Conservation (phyloP, 192 early-diverging fungal genomes). For the Cladochytrium replicatum region DNA sequence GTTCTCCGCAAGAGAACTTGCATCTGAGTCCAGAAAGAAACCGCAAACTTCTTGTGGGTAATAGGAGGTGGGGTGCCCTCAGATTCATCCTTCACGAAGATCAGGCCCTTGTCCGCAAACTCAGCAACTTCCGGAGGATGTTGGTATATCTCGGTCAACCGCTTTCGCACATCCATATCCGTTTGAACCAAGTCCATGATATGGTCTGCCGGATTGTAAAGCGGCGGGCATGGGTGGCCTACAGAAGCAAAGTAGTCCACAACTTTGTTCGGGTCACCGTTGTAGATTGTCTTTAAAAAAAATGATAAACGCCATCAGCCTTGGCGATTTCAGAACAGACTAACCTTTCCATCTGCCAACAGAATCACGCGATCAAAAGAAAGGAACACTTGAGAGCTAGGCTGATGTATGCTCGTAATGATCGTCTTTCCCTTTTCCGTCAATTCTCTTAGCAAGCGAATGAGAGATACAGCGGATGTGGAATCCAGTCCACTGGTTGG, state of each 20-base stretch:
- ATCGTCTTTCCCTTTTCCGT: conserved; percentile 52
- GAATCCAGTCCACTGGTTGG: conserved; percentile 45
- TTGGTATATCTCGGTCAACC: too few species aligned
- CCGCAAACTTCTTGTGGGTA: neutral
- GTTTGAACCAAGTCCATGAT: conserved; percentile 59
- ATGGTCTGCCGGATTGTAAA: conserved; percentile 67
- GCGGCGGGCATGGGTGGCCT: conserved; percentile 54
- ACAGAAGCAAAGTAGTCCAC: conserved; percentile 36
- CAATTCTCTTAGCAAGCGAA: conserved; percentile 1
- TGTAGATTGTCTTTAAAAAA: too few species aligned
- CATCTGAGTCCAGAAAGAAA: neutral
- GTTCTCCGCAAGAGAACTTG: neutral
- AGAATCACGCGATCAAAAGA: conserved; percentile 77
- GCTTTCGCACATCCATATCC: too few species aligned
- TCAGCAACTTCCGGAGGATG: too few species aligned
- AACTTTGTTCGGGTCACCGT: conserved; percentile 21
- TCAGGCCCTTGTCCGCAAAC: too few species aligned
- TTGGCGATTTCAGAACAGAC: conserved; percentile 52
- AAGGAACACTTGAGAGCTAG: conserved; percentile 67
- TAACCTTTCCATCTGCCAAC: conserved; percentile 49
- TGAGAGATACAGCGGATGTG: neutral
- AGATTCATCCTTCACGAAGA: too few species aligned
- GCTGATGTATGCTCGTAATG: conserved; percentile 87
- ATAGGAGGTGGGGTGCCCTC: too few species aligned
- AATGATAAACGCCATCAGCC: too few species aligned